phyloP scores from a whole-genome alignment of 768 basidiomycete genomes.

The Clathrus columnatus region DNA sequence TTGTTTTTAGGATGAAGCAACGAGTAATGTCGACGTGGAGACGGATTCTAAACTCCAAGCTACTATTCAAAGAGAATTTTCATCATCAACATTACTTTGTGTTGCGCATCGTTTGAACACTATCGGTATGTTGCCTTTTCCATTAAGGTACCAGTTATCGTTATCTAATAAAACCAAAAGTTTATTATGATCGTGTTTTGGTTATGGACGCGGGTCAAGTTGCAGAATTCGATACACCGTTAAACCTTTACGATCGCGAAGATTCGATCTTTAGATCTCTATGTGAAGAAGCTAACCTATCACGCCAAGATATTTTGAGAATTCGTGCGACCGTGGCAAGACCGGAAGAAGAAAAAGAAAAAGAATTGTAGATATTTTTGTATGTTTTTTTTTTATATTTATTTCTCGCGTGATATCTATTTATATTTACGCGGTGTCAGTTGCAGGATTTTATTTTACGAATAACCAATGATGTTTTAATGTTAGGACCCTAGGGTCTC shows the following conservation, averaged over 20 bases:
- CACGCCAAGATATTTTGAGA: constrained; percentile 45
- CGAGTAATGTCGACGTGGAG: constrained; percentile 52
- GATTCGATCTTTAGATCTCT: constrained; percentile 63
- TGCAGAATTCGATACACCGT: constrained; percentile 67
- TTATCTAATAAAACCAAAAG: constrained; percentile 22
- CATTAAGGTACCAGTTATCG: constrained; percentile 9
- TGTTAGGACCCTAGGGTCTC: too few relatives aligned
- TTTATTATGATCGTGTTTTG: constrained; percentile 58
- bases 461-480: too few relatives aligned
- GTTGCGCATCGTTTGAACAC: constrained; percentile 54
- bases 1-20: constrained; percentile 49
- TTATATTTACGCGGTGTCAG: too few relatives aligned
- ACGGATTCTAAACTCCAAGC: constrained; percentile 56
- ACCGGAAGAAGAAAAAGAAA: not conserved
- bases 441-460: too few relatives aligned
- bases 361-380: not conserved
- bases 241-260: constrained; percentile 50
- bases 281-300: constrained; percentile 56
- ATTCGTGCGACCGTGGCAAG: constrained; percentile 24
- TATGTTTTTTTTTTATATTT: not conserved
- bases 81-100: constrained; percentile 42
- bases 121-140: constrained; percentile 29
- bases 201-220: constrained; percentile 65
- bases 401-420: too few relatives aligned
- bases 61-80: constrained; percentile 57